These are phyloP conservation scores for Nitzschia sp. DNA, from an alignment of 108 stramenopile species.

Conservation along the genomic window DNA sequence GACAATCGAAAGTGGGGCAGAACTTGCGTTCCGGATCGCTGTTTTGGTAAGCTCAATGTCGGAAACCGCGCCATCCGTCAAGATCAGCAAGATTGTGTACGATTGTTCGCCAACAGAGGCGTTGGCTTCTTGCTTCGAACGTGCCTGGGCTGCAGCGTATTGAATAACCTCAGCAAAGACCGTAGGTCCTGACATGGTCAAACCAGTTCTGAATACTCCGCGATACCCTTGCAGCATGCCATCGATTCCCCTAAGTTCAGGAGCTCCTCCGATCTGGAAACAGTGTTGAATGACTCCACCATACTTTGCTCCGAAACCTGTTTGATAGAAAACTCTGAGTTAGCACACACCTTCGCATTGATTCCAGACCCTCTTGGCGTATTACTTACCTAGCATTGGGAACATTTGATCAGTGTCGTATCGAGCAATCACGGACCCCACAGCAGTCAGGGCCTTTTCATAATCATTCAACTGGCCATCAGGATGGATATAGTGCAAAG, in stretches of 20 bases:
- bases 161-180: conserved; percentile 86
- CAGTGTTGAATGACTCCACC: conserved; percentile 73
- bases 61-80: conserved; percentile 89
- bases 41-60: conserved; percentile 72
- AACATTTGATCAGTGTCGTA: conserved; percentile 87
- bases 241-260: conserved; percentile 62
- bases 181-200: conserved; percentile 88
- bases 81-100: conserved; percentile 82
- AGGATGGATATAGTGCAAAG: conserved; percentile 69
- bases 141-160: conserved; percentile 58
- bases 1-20: conserved; percentile 77
- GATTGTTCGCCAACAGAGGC: conserved; percentile 33
- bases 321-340: too few species aligned
- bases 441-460: conserved; percentile 71
- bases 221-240: conserved; percentile 80
- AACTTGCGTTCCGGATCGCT: conserved; percentile 47
- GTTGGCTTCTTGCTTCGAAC: conserved; percentile 37
- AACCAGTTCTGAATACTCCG: conserved; percentile 47
- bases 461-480: conserved; percentile 70
- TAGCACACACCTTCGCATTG: too few species aligned
- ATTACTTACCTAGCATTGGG: conserved; percentile 49
- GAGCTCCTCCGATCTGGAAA: conserved; percentile 58
- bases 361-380: not conserved
- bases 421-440: conserved; percentile 64
- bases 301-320: conserved; percentile 90